Evolutionary conservation across 371 early-diverging fungal genomes (phyloP), one percentile per base, ranked within the genome.

Genomic region (Nematocida parisii): DNA sequence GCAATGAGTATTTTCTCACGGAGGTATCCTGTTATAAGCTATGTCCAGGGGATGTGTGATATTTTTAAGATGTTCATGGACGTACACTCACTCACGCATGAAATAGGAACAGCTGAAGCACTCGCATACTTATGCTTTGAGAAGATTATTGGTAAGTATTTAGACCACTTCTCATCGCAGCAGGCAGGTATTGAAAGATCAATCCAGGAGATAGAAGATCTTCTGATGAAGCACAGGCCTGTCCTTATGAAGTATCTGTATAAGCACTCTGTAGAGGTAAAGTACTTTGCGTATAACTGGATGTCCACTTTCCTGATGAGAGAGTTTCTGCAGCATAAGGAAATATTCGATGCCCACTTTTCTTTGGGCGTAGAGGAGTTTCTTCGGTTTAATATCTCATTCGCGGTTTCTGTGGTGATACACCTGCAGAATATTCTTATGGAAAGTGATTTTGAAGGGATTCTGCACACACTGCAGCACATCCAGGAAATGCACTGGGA

Each of bases 221-320:
- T 77, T 9, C 7, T 77, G 24, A 15, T 40, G 27, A 70, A 56
- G 27, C 11, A 77, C 57, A 40, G 33, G 1, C 71, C 56, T 20
- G n/a, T 22, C 7, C 52, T 71, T 3, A 6, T 39, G 4, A 6
- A 4, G 57, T 33, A 70, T 46, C 50, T 77, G 15, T 13, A 9
- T 7, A n/a, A 18, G 13, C 33, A 13, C 7, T 50, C 55, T 13
- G 22, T 77, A n/a, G 80, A 77, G 50, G 40, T 70, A 20, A 77
- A 77, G 45, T 77, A 77, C 71, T 77, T 77, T 71, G 80, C 71
- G 27, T 77, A 77, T 52, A 77, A 77, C 62, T 77, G 80, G 80
- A 71, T 67, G 58, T 70, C 71, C 68, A 77, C 80, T 45, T 77
- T 77, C 39, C 52, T 77, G 45, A 55, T 77, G n/a, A 27, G 80